Evolutionary conservation across 2,329 filamentous ascomycete species (phyloP), one percentile per base, ranked within the genome.

Genomic region (Venturia pyrina): DNA sequence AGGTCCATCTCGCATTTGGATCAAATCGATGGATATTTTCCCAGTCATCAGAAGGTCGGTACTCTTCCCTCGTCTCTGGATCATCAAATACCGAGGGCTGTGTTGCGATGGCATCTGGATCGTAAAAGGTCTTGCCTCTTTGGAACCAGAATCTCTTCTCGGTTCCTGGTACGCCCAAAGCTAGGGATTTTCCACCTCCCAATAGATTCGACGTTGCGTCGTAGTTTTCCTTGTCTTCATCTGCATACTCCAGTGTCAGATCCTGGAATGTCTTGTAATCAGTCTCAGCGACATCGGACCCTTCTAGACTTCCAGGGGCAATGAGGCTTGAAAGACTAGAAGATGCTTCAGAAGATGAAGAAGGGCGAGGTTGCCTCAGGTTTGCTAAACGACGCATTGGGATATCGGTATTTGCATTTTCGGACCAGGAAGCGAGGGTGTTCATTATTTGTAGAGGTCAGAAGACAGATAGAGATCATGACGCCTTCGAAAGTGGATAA

Each of bases 61-160:
- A 69, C 13, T 69, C 46, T 46, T 67, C 65, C 3, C 65, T 65
- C 5, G 67, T 64, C 15, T 69, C 68, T 11, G 68, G 66, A 50
- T 69, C 62, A 53, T 69, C 68, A 46, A 66, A 69, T 13, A 68
- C 68, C 6, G 48, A 64, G 1, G 57, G 66, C 44, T 70, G 66
- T 68, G 66, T 71, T 7, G 69, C 69, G 37, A 69, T 67, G 13
- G 68, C 68, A 63, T 66, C 63, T 21, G 53, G 21, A 40, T 69
- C 68, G 43, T 64, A 37, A n/a, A 41, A 69, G 40, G 65, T 64
- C 21, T 65, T 69, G 11, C 57, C 66, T 57, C 71, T 64, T 66
- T 72, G 71, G 37, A 70, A 72, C 70, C 69, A 72, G 43, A 72
- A 72, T 32, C 71, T 65, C 60, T 48, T 64, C 46, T 64, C 62